A percentile compares a stretch with the other conserved stretches of the same genome.
Conservation (phyloP, 2,329 filamentous ascomycete genomes). For the Lizonia empirigonia region DNA sequence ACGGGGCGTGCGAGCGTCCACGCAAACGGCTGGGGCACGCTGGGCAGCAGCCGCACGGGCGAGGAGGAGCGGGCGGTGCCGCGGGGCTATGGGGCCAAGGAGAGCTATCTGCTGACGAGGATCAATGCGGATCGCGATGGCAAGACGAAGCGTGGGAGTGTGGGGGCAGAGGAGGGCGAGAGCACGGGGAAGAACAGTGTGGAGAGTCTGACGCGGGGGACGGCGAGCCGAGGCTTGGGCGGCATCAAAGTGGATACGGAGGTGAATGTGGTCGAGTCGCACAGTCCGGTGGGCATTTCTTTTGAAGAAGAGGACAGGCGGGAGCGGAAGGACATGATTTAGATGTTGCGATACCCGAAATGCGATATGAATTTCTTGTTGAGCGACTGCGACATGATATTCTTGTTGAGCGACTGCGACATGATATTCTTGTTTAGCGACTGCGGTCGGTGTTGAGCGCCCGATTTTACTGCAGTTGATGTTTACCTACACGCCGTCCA, state of each 20-base stretch:
- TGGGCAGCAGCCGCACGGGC: constrained; percentile 5
- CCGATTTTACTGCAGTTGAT: too few species aligned
- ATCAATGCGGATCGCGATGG: constrained; percentile 13
- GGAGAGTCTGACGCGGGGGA: constrained; percentile 9
- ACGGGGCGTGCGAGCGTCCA: constrained; percentile 16
- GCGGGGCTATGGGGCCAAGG: neutral
- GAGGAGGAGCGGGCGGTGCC: neutral
- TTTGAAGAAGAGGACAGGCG: neutral
- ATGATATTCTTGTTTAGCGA: too few species aligned
- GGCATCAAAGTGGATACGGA: constrained; percentile 14
- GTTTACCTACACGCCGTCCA: too few species aligned
- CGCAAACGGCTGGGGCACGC: constrained; percentile 14
- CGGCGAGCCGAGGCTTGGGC: neutral
- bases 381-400: too few species aligned
- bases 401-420: too few species aligned
- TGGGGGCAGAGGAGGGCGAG: constrained; percentile 3
- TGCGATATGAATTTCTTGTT: neutral
- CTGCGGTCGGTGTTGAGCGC: too few species aligned
- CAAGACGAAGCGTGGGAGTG: neutral
- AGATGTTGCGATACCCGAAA: neutral
- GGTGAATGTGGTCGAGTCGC: constrained; percentile 8
- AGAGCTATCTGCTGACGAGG: constrained; percentile 16
- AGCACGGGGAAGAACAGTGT: constrained; percentile 13
- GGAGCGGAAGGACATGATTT: constrained; percentile 2
- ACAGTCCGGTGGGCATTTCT: neutral